These are phyloP conservation scores for Eutrema japonicum DNA, from an alignment of 345 rosid genomes.

Conservation along the genomic window DNA sequence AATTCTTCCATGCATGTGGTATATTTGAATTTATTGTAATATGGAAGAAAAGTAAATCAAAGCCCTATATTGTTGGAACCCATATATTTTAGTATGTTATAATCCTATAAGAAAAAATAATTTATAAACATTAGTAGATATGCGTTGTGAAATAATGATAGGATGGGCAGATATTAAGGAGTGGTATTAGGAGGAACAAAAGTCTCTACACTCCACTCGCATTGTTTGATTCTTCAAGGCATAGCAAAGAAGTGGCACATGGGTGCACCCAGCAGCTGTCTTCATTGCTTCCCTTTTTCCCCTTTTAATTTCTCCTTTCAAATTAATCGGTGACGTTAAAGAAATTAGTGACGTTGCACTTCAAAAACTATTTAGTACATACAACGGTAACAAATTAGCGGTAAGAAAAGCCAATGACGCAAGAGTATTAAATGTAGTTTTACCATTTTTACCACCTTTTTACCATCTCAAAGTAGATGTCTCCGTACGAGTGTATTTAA, in stretches of 20 bases:
- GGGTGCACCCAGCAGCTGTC: slow-evolving; percentile 30
- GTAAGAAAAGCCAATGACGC: too few relatives aligned
- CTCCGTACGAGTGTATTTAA: too few relatives aligned
- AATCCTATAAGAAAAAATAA: neutral
- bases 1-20: too few relatives aligned
- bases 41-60: neutral
- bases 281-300: slow-evolving; percentile 8
- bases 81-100: neutral
- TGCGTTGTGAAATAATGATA: slow-evolving; percentile 37
- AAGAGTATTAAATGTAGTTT: too few relatives aligned
- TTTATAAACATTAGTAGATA: neutral
- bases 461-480: too few relatives aligned
- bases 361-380: too few relatives aligned
- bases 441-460: too few relatives aligned
- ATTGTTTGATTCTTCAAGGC: slow-evolving; percentile 43
- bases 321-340: neutral
- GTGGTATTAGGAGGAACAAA: slow-evolving; percentile 43
- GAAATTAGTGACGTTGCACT: neutral
- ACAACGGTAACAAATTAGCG: too few relatives aligned
- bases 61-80: neutral
- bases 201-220: slow-evolving; percentile 20
- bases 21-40: neutral
- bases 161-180: slow-evolving; percentile 38
- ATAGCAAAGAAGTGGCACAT: slow-evolving; percentile 43
- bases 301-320: neutral